Percentiles rank a stretch among this genome's conserved stretches.
phyloP scores from a whole-genome alignment of 2,329 filamentous ascomycete genomes.

The Eutypa lata region DNA sequence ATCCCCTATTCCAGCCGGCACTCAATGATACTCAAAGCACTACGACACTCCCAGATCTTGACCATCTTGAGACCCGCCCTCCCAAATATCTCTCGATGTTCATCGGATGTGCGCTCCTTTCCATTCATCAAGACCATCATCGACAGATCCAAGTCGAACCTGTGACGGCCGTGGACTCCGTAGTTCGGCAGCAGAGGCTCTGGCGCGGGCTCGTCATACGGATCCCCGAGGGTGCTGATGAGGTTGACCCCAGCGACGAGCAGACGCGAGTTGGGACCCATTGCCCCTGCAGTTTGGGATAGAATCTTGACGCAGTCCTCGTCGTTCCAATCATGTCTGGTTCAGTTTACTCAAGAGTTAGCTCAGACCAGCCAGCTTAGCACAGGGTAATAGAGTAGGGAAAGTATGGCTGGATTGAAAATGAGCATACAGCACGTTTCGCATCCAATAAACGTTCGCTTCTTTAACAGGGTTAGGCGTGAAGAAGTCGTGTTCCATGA shows the following conservation, averaged over 20 bases:
- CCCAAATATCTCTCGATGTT: conserved; percentile 10
- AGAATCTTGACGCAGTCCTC: background rate
- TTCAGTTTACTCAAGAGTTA: too few species aligned
- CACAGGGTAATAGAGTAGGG: too few species aligned
- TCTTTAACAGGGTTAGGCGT: background rate
- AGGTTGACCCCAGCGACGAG: background rate
- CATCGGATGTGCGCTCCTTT: background rate
- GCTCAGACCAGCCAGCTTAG: too few species aligned
- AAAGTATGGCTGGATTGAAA: too few species aligned
- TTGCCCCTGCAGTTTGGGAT: background rate
- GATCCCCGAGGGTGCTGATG: background rate
- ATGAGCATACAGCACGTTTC: background rate
- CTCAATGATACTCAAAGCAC: conserved; percentile 17
- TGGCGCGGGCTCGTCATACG: background rate
- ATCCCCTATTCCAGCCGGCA: conserved; percentile 9
- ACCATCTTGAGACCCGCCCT: conserved; percentile 14
- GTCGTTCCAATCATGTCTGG: background rate
- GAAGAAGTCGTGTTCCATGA: background rate
- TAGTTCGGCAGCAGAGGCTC: background rate
- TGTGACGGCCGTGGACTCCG: background rate
- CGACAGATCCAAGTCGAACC: background rate
- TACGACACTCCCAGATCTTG: conserved; percentile 17
- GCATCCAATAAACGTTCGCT: background rate
- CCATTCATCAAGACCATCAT: background rate
- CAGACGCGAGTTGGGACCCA: background rate